Conservation (phyloP, 2,329 filamentous ascomycete species). For the Geosmithia putterillii region DNA sequence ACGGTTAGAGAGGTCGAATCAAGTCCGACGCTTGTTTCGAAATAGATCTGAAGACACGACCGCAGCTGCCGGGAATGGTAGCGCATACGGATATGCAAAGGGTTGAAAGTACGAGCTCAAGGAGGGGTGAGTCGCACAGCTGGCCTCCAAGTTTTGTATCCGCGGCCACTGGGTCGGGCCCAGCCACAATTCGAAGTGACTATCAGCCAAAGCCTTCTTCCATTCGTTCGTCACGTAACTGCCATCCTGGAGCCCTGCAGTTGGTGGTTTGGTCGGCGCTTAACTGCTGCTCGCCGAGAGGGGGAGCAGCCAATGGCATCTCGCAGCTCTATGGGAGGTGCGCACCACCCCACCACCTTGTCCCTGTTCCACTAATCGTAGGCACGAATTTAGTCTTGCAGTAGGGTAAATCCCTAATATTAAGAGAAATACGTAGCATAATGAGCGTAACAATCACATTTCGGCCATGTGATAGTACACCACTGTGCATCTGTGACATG, state of each 20-base stretch:
- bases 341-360: background rate
- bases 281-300: constrained; percentile 4
- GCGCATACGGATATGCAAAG: no score
- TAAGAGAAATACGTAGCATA: background rate
- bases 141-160: constrained; percentile 1
- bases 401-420: background rate
- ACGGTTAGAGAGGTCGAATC: background rate
- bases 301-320: constrained; percentile 3
- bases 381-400: background rate
- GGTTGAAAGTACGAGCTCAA: background rate
- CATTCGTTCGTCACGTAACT: constrained; percentile 1
- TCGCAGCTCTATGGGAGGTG: background rate
- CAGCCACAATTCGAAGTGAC: background rate
- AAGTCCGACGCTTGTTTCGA: background rate
- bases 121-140: background rate
- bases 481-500: no score
- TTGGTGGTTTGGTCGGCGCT: constrained; percentile 5
- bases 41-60: background rate
- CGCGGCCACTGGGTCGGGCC: background rate
- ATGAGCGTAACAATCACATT: no score
- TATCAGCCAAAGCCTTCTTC: background rate
- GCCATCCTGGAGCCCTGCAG: constrained; percentile 1
- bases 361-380: background rate
- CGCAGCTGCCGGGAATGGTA: no score
- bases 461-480: no score